Evolutionary conservation across 805 yeast genomes (phyloP), one percentile per base, ranked within the genome.

Genomic region (Lachancea thermotolerans): DNA sequence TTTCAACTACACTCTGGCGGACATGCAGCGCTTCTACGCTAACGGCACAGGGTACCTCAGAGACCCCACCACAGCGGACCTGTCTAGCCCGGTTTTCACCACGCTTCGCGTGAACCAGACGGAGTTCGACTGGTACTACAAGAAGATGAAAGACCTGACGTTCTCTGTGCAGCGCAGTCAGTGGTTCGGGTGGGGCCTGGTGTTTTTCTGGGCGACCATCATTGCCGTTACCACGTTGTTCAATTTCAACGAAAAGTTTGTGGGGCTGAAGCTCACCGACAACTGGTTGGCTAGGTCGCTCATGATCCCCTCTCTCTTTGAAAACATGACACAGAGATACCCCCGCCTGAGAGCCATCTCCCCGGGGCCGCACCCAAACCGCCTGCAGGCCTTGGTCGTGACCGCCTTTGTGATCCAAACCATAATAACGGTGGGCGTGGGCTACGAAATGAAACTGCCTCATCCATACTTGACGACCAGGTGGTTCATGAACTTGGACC

Each of bases 171-270:
- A 60, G 21, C 57, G 68, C 39, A 66, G 72, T 15, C 72, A 66
- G 47, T 63, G 70, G 55, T 65, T 65, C 42, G 74, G 73, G 10
- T 72, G 76, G 76, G 77, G 75, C n/a, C 55, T 60, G 33, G 58
- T 70, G 21, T 68, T 68, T 46, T 72, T 59, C 45, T 72, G 76
- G 76, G 57, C 56, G 0, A 54, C 62, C 5, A 50, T 72, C 12
- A 41, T 72, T 21, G 36, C 57, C 0, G 32, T 67, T 1, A 66
- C 65, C 0, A 61, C 70, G 1, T 8, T 67, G 1, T 43, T 54
- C 41, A 66, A 68, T 45, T 34, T 66, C 16, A 45, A 49, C 30
- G 55, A 52, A 33, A 59, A 48, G 37, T 48, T 59, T 31, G 36
- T 64, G n/a, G 58, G 65, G 18, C 49, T 46, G n/a, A 56, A 54